Base-by-base conservation (phyloP, 176 grass and related monocot species). In the Musa beccarii region DNA sequence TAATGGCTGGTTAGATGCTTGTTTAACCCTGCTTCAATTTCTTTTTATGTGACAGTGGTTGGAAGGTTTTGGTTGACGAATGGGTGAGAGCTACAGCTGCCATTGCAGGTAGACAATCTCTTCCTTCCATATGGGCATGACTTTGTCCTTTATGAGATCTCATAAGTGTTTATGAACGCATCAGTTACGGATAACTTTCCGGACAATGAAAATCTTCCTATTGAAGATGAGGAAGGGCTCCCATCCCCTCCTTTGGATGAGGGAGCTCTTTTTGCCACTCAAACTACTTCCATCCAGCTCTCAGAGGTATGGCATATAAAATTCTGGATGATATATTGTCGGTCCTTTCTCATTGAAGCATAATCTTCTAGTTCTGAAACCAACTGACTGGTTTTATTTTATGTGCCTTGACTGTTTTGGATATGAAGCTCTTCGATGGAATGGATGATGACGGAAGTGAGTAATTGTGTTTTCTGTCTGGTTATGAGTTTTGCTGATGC, bases 1-100 rank as follows among this genome's bases (percentile, higher is more conserved):
- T 43, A 43, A 43, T 43, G 49, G 14, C 50, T 13, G 75, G 51
- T 63, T 85, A 63, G 54, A 72, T 63, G 73, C 79, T 83, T 72
- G 66, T 73, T 14, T 24, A 51, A 63, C 49, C 14, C 28, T 49
- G 15, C 2, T 73, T 73, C 19, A 9, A 16, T 43, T 43, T n/a
- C 1, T 54, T 69, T 63, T 52, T 63, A 11, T 25, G 23, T 6
- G 63, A n/a, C 80, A 92, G 90, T 75, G 79, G 82, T 73, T 92
- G 90, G 90, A 92, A 92, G 77, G 77, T 55, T 77, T 87, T 86
- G 84, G 87, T 89, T 54, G 87, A 92, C 16, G 80, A 87, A 82
- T 92, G 87, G 84, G 86, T 87, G 74, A 86, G 75, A 68, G 81
- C 73, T 72, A 70, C 77, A 16, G 82, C 86, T 26, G 66, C 87